Percentiles rank a stretch among this genome's conserved stretches.
These are phyloP conservation scores for Lasiosphaeria miniovina DNA, from an alignment of 495 filamentous ascomycete genomes.

Conservation along the genomic window DNA sequence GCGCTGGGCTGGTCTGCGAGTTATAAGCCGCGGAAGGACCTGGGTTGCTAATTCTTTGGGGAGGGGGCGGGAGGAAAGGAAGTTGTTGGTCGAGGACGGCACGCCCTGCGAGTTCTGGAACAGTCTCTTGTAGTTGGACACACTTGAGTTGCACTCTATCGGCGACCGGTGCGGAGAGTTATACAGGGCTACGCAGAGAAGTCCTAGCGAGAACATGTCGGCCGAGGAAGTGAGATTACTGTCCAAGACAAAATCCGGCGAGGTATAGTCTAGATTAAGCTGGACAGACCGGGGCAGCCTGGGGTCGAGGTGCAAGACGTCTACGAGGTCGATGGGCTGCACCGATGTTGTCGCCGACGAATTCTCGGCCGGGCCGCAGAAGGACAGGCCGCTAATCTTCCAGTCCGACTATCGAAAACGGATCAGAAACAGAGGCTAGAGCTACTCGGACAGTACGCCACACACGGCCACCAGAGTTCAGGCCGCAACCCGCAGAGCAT, in stretches of 20 bases:
- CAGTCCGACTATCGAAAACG: constrained; percentile 69
- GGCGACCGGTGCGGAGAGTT: constrained; percentile 90
- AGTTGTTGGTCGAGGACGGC: constrained; percentile 77
- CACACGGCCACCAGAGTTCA: neutral
- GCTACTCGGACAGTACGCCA: neutral
- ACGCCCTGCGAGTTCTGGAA: constrained; percentile 72
- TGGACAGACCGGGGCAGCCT: constrained; percentile 80
- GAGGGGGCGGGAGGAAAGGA: constrained; percentile 70
- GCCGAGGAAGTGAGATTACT: constrained; percentile 72
- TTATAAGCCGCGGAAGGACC: constrained; percentile 79
- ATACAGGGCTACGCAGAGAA: constrained; percentile 85
- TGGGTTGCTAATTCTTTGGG: constrained; percentile 72
- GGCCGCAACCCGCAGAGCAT: neutral
- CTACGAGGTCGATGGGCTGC: constrained; percentile 72
- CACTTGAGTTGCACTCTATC: constrained; percentile 71
- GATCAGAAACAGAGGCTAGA: constrained; percentile 14
- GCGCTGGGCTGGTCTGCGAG: constrained; percentile 77
- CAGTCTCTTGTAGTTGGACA: constrained; percentile 76
- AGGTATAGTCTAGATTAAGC: constrained; percentile 86
- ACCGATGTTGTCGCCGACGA: constrained; percentile 67
- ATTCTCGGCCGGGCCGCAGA: constrained; percentile 71
- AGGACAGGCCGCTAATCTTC: constrained; percentile 94
- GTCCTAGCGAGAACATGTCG: constrained; percentile 90
- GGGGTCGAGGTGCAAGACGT: constrained; percentile 82
- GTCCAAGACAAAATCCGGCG: constrained; percentile 90